These are phyloP conservation scores for Gastrolobium villosum DNA, from an alignment of 306 rosid species.

Conservation along the genomic window DNA sequence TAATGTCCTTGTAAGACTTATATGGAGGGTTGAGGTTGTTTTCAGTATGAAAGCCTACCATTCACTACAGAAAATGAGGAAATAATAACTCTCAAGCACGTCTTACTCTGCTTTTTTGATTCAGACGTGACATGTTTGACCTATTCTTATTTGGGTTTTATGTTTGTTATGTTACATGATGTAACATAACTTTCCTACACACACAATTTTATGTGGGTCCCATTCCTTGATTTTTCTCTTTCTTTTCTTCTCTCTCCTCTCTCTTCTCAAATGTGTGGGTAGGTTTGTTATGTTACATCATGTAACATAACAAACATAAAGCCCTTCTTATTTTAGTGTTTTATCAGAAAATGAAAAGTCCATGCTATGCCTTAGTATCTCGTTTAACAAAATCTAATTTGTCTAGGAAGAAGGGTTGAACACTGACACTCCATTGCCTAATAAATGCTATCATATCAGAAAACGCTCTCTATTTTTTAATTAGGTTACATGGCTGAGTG, in stretches of 20 bases:
- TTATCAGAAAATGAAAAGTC: conserved; percentile 28
- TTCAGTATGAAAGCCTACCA: conserved; percentile 8
- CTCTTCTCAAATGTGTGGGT: too few species aligned
- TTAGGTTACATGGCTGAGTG: conserved; percentile 41
- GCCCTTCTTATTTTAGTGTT: conserved; percentile 26
- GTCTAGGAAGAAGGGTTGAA: conserved; percentile 40
- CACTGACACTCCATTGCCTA: conserved; percentile 32
- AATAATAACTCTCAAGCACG: conserved; percentile 3
- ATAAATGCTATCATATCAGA: conserved; percentile 42
- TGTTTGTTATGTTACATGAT: too few species aligned
- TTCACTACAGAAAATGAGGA: neutral
- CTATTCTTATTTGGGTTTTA: conserved; percentile 20
- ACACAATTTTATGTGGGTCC: too few species aligned
- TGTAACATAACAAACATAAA: too few species aligned
- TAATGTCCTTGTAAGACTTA: neutral
- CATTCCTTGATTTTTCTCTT: too few species aligned
- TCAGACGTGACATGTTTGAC: conserved; percentile 16
- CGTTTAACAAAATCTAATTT: conserved; percentile 27
- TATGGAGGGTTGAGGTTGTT: conserved; percentile 1
- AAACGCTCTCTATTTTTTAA: conserved; percentile 38
- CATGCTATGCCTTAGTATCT: conserved; percentile 31
- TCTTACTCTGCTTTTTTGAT: neutral
- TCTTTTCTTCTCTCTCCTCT: too few species aligned
- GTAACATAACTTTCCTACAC: too few species aligned
- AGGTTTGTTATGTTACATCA: too few species aligned